A percentile compares a stretch with the other conserved stretches of the same genome.
These are phyloP conservation scores for Diplotaxis tenuifolia DNA, from an alignment of 345 rosid genomes.

Conservation along the genomic window DNA sequence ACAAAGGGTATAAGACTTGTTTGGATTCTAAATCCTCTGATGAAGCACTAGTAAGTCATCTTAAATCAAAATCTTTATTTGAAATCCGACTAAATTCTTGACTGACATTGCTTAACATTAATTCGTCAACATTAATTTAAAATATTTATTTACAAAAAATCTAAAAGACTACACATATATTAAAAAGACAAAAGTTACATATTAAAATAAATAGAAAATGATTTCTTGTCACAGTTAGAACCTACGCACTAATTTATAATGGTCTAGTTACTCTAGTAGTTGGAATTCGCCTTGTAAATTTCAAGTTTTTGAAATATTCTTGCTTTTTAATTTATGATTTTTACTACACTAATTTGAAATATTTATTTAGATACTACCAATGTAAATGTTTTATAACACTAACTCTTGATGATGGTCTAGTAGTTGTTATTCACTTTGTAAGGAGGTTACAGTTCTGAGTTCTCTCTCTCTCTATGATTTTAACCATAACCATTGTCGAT, in stretches of 20 bases:
- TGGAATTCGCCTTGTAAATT: not conserved
- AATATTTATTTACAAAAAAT: not conserved
- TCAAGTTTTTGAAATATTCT: not conserved
- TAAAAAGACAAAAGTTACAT: not conserved
- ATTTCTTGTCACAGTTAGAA: not conserved
- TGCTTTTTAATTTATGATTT: not conserved
- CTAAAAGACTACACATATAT: not conserved
- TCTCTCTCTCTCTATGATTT: not conserved
- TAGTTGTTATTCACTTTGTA: not conserved
- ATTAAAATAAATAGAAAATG: not conserved
- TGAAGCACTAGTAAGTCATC: slow-evolving; percentile 57
- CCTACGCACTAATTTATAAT: not conserved
- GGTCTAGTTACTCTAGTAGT: not conserved
- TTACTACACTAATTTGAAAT: not conserved
- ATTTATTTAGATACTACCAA: not conserved
- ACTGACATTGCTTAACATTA: not conserved
- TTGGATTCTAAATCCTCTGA: slow-evolving; percentile 78
- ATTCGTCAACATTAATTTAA: not conserved
- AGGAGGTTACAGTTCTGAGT: not conserved
- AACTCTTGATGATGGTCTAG: not conserved
- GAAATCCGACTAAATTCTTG: not conserved
- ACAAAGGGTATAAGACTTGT: slow-evolving; percentile 66
- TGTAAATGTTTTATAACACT: not conserved
- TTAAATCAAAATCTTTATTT: not conserved
- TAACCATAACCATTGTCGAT: too few relatives aligned